Conservation (phyloP, 441 rosid genomes). For the Corymbia citriodora region DNA sequence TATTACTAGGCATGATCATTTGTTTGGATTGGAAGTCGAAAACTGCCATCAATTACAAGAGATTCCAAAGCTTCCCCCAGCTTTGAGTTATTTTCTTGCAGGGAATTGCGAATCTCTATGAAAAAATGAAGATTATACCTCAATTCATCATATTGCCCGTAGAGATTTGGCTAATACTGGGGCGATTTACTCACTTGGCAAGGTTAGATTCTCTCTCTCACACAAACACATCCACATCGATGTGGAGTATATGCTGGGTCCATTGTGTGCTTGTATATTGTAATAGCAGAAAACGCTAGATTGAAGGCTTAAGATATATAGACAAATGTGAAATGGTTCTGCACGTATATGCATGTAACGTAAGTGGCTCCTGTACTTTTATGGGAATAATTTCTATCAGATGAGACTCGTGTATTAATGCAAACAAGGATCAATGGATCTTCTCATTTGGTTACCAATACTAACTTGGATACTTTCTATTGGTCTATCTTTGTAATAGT, state of each 20-base stretch:
- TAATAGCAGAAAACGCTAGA: accelerated
- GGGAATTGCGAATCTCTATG: neutral
- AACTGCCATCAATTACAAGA: too few species aligned
- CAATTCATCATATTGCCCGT: neutral
- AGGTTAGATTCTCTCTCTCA: neutral
- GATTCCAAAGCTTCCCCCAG: neutral
- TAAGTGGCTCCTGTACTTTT: accelerated
- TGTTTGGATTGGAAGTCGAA: accelerated
- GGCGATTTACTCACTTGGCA: accelerated
- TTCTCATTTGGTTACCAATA: too few species aligned
- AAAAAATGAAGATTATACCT: neutral
- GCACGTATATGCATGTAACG: accelerated
- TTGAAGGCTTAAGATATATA: neutral
- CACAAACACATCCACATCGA: too few species aligned
- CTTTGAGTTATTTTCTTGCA: accelerated
- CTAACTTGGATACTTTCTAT: too few species aligned
- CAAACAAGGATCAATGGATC: too few species aligned
- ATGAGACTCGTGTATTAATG: too few species aligned
- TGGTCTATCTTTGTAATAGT: too few species aligned
- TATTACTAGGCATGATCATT: neutral
- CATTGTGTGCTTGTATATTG: too few species aligned
- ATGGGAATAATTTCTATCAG: too few species aligned
- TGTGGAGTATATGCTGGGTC: too few species aligned
- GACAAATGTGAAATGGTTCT: accelerated
- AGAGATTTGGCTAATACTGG: neutral